Base-by-base conservation (phyloP, 768 basidiomycete species). In the Suillus subluteus region DNA sequence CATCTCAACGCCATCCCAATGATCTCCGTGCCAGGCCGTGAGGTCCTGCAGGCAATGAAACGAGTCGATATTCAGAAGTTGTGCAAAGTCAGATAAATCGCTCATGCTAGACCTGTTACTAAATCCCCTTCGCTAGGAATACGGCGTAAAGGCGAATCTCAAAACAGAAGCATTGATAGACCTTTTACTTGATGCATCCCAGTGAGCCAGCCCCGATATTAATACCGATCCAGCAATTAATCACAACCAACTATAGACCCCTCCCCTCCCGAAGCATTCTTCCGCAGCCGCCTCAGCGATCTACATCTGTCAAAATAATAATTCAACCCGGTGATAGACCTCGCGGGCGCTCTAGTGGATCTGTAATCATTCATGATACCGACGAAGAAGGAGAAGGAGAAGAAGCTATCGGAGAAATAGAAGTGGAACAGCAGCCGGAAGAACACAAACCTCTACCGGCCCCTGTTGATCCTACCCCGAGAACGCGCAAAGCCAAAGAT, bases 111-210 rank as follows among this genome's bases (percentile, higher is more conserved):
- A n/a, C 67, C 72, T 64, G 73, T 70, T 58, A 59, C 54, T 12
- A 67, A 43, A 64, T 69, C 67, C 69, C 74, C 65, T 72, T 65
- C 15, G 63, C 35, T 64, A 94, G 91, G 90, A 92, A 71, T 87
- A 89, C 73, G 91, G 91, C 66, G 86, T 94, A 67, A 91, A 86
- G 78, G 92, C 92, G 55, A 94, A 94, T 77, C 84, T 93, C 73
- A 94, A 91, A 81, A 86, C 90, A 30, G 91, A 92, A 72, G 88
- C 87, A 58, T 80, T 94, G 68, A 92, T 94, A 72, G 89, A 92
- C 73, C 81, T 91, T 21, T 79, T 94, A 35, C 79, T 91, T 16
- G 86, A 89, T 70, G 84, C 82, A 18, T 78, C 79, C 38, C 78
- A 76, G 68, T 79, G 73, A 67, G 81, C 76, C 62, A 74, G 30